These are phyloP conservation scores for Ceratocystis destructans DNA, from an alignment of 2,329 filamentous ascomycete species.

Conservation along the genomic window DNA sequence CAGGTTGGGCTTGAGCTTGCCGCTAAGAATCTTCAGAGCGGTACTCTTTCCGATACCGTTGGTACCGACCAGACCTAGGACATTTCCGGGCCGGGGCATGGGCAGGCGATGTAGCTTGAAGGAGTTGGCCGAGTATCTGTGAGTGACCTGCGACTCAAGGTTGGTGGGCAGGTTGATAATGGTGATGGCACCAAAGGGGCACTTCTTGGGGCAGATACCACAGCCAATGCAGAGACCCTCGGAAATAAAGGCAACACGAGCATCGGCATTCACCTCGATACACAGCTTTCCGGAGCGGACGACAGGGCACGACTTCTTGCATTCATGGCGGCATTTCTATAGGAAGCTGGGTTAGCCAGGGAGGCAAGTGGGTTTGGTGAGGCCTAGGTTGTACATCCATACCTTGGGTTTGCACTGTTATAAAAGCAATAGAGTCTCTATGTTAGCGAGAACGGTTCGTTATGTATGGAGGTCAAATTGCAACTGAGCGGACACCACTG, in stretches of 20 bases:
- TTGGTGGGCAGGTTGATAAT: slow-evolving; percentile 99
- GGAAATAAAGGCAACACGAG: slow-evolving; percentile 95
- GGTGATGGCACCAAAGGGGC: slow-evolving; percentile 94
- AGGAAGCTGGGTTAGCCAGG: slow-evolving; percentile 23
- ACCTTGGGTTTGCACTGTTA: slow-evolving; percentile 76
- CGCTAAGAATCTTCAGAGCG: slow-evolving; percentile 95
- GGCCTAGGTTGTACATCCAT: slow-evolving; percentile 22
- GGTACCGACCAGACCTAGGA: slow-evolving; percentile 90
- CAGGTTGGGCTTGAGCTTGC: slow-evolving; percentile 96
- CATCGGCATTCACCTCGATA: slow-evolving; percentile 80
- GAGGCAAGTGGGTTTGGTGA: not conserved
- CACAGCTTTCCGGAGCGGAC: slow-evolving; percentile 95
- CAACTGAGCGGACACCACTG: not conserved
- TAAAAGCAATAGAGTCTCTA: not conserved
- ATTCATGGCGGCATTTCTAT: slow-evolving; percentile 96
- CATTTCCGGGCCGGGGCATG: slow-evolving; percentile 88
- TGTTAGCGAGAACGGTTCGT: slow-evolving; percentile 1
- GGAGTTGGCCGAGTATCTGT: slow-evolving; percentile 97
- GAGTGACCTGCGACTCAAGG: slow-evolving; percentile 93
- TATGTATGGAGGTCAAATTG: not conserved
- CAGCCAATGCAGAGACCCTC: slow-evolving; percentile 94
- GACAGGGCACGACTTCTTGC: slow-evolving; percentile 96
- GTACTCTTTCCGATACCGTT: slow-evolving; percentile 99
- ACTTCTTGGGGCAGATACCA: slow-evolving; percentile 99
- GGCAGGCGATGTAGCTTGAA: slow-evolving; percentile 98